phyloP scores from a whole-genome alignment of 2,329 filamentous ascomycete species.

The Aspergillus viridinutans region DNA sequence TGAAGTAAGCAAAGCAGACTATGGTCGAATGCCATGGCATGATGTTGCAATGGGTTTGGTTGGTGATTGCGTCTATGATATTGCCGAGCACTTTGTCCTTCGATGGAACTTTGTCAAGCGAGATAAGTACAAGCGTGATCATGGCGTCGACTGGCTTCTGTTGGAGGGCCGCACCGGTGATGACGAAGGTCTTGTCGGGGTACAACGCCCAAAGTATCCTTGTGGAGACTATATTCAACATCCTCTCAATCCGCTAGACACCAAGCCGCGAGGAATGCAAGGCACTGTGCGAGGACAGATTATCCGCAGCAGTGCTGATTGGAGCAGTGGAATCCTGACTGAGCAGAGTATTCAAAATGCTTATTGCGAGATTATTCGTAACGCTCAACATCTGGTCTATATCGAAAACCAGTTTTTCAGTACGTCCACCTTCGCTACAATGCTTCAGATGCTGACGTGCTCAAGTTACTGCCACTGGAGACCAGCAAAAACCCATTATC shows the following conservation, averaged over 20 bases:
- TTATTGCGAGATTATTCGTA: conserved; percentile 77
- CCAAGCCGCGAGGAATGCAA: conserved; percentile 59
- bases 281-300: conserved; percentile 79
- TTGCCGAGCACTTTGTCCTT: conserved; percentile 90
- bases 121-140: conserved; percentile 93
- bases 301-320: conserved; percentile 85
- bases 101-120: conserved; percentile 97
- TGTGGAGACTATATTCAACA: conserved; percentile 84
- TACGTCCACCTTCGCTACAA: conserved; percentile 24
- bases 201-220: conserved; percentile 83
- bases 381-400: conserved; percentile 89
- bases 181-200: conserved; percentile 79
- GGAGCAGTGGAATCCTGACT: conserved; percentile 83
- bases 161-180: conserved; percentile 71
- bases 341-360: conserved; percentile 85
- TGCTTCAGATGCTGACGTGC: conserved; percentile 17
- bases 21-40: conserved; percentile 96
- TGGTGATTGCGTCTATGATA: conserved; percentile 85
- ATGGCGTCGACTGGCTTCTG: conserved; percentile 77
- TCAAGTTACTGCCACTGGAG: conserved; percentile 74
- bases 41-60: conserved; percentile 91
- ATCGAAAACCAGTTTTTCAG: conserved; percentile 99
- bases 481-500: conserved; percentile 78
- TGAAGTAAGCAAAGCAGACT: conserved; percentile 84
- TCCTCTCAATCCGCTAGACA: conserved; percentile 64